phyloP scores from a whole-genome alignment of 169 alveolate genomes.

The Plasmodium vivax region DNA sequence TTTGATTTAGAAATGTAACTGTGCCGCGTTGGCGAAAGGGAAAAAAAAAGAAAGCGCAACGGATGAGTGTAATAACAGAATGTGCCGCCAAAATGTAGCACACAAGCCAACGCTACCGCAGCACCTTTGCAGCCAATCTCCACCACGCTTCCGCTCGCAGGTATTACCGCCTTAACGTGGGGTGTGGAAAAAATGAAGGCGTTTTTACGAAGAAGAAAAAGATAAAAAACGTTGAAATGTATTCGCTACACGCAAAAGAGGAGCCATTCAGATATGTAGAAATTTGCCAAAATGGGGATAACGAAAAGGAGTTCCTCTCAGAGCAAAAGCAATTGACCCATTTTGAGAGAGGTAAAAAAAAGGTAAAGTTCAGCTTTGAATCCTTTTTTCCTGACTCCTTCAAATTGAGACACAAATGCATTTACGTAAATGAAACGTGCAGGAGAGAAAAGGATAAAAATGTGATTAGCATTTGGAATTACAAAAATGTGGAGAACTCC shows the following conservation, averaged over 20 bases:
- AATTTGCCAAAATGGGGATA: background rate
- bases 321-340: background rate
- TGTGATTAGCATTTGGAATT: slow-evolving; percentile 12
- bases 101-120: background rate
- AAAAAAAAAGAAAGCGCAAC: background rate
- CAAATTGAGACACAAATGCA: slow-evolving; percentile 1
- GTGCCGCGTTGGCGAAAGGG: background rate
- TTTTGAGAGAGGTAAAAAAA: background rate
- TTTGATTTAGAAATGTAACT: slow-evolving; percentile 29
- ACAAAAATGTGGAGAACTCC: slow-evolving; percentile 36
- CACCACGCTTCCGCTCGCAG: background rate
- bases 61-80: background rate
- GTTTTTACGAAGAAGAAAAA: background rate
- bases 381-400: slow-evolving; percentile 55
- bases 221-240: slow-evolving; percentile 33
- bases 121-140: background rate
- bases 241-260: background rate
- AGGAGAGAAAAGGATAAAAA: background rate
- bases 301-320: background rate
- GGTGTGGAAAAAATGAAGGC: background rate
- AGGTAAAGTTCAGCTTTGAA: background rate
- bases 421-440: slow-evolving; percentile 15
- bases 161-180: background rate
- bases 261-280: background rate
- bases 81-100: background rate